These are phyloP conservation scores for Lavandula angustifolia DNA, from an alignment of 257 asterid genomes.

Conservation along the genomic window DNA sequence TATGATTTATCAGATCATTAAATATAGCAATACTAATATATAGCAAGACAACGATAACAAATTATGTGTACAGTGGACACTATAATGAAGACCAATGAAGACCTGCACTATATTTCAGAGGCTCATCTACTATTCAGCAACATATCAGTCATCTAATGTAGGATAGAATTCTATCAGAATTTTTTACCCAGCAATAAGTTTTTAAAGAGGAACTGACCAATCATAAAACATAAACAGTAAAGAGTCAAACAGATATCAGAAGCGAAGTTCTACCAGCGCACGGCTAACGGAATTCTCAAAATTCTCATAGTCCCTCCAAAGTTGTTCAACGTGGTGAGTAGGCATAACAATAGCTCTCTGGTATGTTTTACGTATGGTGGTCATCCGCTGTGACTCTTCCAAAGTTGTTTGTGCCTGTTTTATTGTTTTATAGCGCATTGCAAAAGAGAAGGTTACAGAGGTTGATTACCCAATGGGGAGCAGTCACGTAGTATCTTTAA, in stretches of 20 bases:
- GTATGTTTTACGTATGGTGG: constrained; percentile 75
- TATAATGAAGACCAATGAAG: constrained; percentile 1
- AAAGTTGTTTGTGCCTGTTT: constrained; percentile 68
- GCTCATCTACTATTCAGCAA: not conserved
- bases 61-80: constrained; percentile 10
- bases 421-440: constrained; percentile 30
- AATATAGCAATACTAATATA: constrained; percentile 14
- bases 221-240: constrained; percentile 7
- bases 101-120: constrained; percentile 16
- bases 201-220: not conserved
- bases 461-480: constrained; percentile 24
- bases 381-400: constrained; percentile 90
- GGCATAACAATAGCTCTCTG: constrained; percentile 94
- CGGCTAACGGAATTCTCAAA: constrained; percentile 97
- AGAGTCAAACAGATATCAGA: constrained; percentile 21
- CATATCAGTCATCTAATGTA: constrained; percentile 8
- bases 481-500: constrained; percentile 22
- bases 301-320: constrained; percentile 97
- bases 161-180: constrained; percentile 6
- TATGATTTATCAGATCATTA: constrained; percentile 24
- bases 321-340: constrained; percentile 86
- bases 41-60: not conserved
- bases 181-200: not conserved
- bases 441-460: constrained; percentile 11
- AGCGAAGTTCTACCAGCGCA: constrained; percentile 62